A percentile compares a stretch with the other conserved stretches of the same genome.
phyloP scores from a whole-genome alignment of 108 stramenopile species.

The Nitzschia putrida region DNA sequence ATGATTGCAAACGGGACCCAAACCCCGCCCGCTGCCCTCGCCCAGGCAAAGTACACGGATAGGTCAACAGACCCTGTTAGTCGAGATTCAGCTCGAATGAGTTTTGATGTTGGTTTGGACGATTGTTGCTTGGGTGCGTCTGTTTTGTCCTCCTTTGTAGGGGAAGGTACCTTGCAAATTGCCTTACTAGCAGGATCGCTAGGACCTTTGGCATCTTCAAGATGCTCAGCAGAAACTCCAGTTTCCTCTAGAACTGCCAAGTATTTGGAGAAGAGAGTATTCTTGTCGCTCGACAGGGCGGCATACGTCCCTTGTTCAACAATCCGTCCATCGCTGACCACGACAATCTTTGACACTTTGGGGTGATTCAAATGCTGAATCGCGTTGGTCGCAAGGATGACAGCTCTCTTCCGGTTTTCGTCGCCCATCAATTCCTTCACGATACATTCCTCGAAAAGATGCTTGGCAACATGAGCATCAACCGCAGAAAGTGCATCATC shows the following conservation, averaged over 20 bases:
- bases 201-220: background rate
- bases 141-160: background rate
- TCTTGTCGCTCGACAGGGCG: conserved; percentile 54
- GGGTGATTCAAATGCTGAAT: conserved; percentile 81
- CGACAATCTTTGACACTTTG: conserved; percentile 71
- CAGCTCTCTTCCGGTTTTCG: conserved; percentile 40
- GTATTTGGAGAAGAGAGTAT: conserved; percentile 59
- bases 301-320: conserved; percentile 78
- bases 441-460: conserved; percentile 90
- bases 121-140: background rate
- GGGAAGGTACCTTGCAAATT: background rate
- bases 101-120: conserved; percentile 14
- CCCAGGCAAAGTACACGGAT: conserved; percentile 76
- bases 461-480: conserved; percentile 92
- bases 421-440: conserved; percentile 62
- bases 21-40: conserved; percentile 77
- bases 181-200: conserved; percentile 5
- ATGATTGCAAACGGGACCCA: conserved; percentile 52
- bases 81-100: conserved; percentile 67
- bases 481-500: conserved; percentile 95
- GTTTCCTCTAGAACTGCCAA: conserved; percentile 64
- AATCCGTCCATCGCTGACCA: conserved; percentile 75
- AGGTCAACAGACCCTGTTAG: conserved; percentile 55
- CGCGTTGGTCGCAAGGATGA: conserved; percentile 93
- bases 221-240: conserved; percentile 19